Evolutionary conservation across 179 eudicot genomes (phyloP).

Genomic region (Spinacia oleracea): DNA sequence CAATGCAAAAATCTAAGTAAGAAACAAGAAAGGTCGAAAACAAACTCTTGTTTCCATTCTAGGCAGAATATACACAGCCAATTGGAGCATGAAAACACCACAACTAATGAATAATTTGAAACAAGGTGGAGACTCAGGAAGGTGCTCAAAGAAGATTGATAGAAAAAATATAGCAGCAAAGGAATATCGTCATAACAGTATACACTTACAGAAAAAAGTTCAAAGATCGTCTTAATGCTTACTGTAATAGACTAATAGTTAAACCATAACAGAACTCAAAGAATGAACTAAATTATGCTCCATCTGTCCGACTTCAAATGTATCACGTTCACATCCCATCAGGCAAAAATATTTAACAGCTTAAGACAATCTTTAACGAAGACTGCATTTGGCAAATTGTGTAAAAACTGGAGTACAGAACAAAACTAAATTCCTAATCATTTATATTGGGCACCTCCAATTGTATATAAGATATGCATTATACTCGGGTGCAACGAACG

Average conservation of each 20-base stretch:
- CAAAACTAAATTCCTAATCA: background rate
- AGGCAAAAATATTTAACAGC: background rate
- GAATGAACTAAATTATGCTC: background rate
- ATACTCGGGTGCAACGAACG: background rate
- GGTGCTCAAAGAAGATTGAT: background rate
- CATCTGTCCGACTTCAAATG: background rate
- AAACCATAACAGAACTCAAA: too few species aligned
- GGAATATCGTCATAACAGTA: background rate
- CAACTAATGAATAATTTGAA: background rate
- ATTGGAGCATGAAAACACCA: background rate
- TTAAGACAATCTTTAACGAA: background rate
- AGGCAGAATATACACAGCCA: background rate
- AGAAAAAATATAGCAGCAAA: background rate
- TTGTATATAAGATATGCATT: background rate
- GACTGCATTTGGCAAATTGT: too few species aligned
- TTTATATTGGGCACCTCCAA: background rate
- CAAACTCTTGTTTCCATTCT: background rate
- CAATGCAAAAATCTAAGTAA: background rate
- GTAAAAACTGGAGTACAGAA: background rate
- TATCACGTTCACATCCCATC: background rate
- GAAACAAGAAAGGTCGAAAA: constrained; percentile 3
- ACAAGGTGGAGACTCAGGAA: background rate
- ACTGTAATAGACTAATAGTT: too few species aligned
- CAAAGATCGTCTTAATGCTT: background rate
- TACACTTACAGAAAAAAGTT: background rate